phyloP scores from a whole-genome alignment of 202 grass and related monocot genomes.

The Brachypodium distachyon region DNA sequence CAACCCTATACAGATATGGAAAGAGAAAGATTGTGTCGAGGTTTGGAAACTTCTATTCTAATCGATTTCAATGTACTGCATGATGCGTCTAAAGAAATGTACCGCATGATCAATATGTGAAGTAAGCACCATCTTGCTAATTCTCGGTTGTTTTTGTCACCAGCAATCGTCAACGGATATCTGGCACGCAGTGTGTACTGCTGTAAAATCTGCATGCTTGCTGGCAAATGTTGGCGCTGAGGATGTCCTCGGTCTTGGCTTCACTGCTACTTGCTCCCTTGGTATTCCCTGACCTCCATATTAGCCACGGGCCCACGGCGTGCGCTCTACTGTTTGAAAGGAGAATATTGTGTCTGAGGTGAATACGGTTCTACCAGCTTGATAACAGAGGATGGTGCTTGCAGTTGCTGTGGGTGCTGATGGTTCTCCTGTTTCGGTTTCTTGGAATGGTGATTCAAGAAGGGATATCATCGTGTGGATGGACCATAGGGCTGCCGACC shows the following conservation, averaged over 20 bases:
- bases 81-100: no score
- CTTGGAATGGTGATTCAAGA: conserved; percentile 63
- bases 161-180: conserved; percentile 94
- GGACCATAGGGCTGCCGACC: conserved; percentile 83
- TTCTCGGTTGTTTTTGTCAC: conserved; percentile 10
- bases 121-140: background rate
- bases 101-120: background rate
- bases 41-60: conserved; percentile 25
- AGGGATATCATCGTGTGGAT: conserved; percentile 93
- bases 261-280: conserved; percentile 87
- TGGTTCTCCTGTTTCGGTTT: conserved; percentile 72
- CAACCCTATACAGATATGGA: conserved; percentile 94
- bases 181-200: conserved; percentile 76
- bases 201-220: conserved; percentile 57
- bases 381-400: conserved; percentile 13
- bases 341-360: background rate
- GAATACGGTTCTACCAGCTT: background rate
- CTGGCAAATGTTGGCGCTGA: conserved; percentile 41
- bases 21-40: conserved; percentile 80
- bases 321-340: background rate
- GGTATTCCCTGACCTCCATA: conserved; percentile 32
- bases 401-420: conserved; percentile 84
- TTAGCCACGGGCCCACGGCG: no score
- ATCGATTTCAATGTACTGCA: background rate
- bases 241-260: conserved; percentile 60